phyloP scores from a whole-genome alignment of 2,329 filamentous ascomycete genomes.

The Immersiporthe knoxdaviesiana region DNA sequence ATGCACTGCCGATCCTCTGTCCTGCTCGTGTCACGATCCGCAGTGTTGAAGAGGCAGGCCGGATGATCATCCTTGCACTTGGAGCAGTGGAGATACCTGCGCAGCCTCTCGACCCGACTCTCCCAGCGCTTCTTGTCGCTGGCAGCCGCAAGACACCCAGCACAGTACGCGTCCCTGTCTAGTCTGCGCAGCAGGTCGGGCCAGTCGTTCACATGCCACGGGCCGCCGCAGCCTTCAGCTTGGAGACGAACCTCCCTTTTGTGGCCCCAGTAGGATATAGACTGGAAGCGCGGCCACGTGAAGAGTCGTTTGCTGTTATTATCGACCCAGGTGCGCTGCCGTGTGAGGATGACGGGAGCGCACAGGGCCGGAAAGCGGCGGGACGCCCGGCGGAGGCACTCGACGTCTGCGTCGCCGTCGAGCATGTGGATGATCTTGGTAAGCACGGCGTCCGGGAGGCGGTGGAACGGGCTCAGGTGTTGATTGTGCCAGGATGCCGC shows the following conservation, averaged over 20 bases:
- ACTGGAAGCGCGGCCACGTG: background rate
- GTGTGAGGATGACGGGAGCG: background rate
- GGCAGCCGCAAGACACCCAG: background rate
- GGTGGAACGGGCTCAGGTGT: background rate
- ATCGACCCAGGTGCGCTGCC: slow-evolving; percentile 1
- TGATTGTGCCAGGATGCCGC: slow-evolving; percentile 12
- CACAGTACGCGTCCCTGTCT: background rate
- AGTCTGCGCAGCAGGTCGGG: background rate
- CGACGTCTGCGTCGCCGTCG: slow-evolving; percentile 10
- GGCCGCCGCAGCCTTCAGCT: background rate
- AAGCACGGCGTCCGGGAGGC: slow-evolving; percentile 10
- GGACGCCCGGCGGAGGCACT: slow-evolving; percentile 17
- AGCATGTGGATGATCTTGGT: slow-evolving; percentile 7
- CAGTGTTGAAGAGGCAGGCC: background rate
- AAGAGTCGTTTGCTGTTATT: background rate
- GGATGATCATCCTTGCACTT: background rate
- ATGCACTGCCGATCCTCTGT: background rate
- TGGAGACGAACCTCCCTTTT: background rate
- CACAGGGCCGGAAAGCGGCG: background rate
- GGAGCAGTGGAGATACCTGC: background rate
- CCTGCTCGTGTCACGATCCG: background rate
- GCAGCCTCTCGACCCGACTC: background rate
- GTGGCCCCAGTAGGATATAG: background rate
- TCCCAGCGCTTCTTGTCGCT: background rate
- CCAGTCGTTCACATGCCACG: background rate